phyloP scores from a whole-genome alignment of 495 filamentous ascomycete species.

The Cercophora newfieldiana region DNA sequence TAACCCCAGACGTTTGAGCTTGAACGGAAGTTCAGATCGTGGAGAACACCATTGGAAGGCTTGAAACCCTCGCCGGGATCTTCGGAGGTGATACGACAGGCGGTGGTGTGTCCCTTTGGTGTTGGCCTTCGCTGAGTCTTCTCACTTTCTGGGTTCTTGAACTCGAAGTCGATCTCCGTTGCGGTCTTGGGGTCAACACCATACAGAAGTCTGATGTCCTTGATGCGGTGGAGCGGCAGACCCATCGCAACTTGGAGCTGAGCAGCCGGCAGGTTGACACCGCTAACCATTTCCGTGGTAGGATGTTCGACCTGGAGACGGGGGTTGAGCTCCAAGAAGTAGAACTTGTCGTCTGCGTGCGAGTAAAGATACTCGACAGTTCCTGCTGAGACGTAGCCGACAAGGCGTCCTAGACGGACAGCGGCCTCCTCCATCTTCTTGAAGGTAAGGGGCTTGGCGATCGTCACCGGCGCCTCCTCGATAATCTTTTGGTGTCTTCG shows the following conservation, averaged over 20 bases:
- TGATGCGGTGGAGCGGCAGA: conserved; percentile 90
- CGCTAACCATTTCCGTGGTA: conserved; percentile 98
- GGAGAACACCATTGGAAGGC: conserved; percentile 97
- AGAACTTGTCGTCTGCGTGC: conserved; percentile 97
- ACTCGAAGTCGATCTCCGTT: conserved; percentile 95
- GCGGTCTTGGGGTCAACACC: conserved; percentile 86
- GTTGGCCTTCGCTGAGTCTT: conserved; percentile 84
- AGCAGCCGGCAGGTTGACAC: conserved; percentile 94
- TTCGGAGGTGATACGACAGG: conserved; percentile 99
- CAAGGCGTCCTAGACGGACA: conserved; percentile 86
- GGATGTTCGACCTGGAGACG: conserved; percentile 99
- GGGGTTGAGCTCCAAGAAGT: conserved; percentile 97
- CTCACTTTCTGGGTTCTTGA: conserved; percentile 81
- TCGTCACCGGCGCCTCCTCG: conserved; percentile 96
- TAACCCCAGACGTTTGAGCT: conserved; percentile 99
- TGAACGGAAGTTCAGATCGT: conserved; percentile 97
- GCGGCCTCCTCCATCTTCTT: conserved; percentile 95
- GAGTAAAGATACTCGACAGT: conserved; percentile 99
- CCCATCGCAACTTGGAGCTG: conserved; percentile 99
- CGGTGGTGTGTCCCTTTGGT: conserved; percentile 95
- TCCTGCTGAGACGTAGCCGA: conserved; percentile 97
- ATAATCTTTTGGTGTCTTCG: conserved; percentile 99
- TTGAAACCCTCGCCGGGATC: conserved; percentile 99
- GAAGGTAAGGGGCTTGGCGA: conserved; percentile 87
- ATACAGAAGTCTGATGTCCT: conserved; percentile 94